Conservation (phyloP, 2,329 filamentous ascomycete species). For the Pezizomycotina sp. region DNA sequence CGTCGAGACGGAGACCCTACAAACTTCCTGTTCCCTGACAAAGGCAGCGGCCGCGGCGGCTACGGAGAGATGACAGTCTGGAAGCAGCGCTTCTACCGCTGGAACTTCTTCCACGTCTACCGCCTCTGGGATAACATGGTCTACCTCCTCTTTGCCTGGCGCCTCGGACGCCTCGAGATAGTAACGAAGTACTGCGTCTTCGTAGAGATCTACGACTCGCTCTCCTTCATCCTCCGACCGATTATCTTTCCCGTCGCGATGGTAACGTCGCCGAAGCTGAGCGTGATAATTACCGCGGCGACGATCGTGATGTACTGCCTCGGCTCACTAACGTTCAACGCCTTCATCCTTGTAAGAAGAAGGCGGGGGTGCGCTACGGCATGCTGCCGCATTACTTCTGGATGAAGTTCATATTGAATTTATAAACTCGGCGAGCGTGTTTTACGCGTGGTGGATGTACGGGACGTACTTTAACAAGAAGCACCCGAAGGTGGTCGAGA, state of each 20-base stretch:
- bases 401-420: conserved; percentile 33
- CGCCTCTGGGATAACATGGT: conserved; percentile 35
- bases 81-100: conserved; percentile 35
- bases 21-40: conserved; percentile 32
- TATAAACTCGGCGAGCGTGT: conserved; percentile 33
- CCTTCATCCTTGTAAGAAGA: conserved; percentile 34
- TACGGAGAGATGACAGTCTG: conserved; percentile 40
- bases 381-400: conserved; percentile 27
- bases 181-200: conserved; percentile 36
- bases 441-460: conserved; percentile 33
- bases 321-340: conserved; percentile 35
- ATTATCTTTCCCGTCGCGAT: conserved; percentile 35
- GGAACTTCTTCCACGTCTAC: conserved; percentile 39
- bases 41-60: conserved; percentile 32
- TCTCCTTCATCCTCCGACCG: conserved; percentile 34
- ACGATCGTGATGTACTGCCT: conserved; percentile 32
- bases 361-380: conserved; percentile 31
- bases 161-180: conserved; percentile 36
- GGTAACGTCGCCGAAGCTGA: conserved; percentile 31
- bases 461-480: conserved; percentile 34
- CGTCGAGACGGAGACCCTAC: conserved; percentile 37
- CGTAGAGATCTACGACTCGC: conserved; percentile 35
- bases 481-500: conserved; percentile 36
- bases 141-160: conserved; percentile 35
- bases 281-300: conserved; percentile 29